A percentile compares a stretch with the other conserved stretches of the same genome.
phyloP scores from a whole-genome alignment of 2,329 filamentous ascomycete species.

The Aspergillus niger region DNA sequence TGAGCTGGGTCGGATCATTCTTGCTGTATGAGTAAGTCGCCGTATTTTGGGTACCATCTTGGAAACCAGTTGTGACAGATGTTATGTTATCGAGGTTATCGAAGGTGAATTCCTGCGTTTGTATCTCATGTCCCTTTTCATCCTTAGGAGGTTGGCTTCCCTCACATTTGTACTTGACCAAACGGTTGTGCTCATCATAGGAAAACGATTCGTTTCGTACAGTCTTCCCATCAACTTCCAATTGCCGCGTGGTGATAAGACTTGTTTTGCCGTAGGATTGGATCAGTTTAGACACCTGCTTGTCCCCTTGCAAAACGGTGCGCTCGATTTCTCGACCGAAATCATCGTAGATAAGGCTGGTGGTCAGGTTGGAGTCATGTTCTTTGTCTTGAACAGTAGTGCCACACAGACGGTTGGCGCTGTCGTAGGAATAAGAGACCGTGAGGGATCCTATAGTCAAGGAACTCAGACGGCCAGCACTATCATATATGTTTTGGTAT shows the following conservation, averaged over 20 bases:
- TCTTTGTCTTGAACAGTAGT: neutral
- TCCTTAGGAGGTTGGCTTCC: neutral
- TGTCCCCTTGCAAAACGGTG: neutral
- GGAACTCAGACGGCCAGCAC: neutral
- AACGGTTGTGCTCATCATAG: conserved; percentile 6
- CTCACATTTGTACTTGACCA: neutral
- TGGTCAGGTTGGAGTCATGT: neutral
- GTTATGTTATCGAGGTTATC: neutral
- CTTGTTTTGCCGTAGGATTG: neutral
- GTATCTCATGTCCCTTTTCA: neutral
- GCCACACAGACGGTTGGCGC: neutral
- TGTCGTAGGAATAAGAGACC: neutral
- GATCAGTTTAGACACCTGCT: neutral
- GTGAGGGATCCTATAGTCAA: neutral
- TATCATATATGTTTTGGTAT: conserved; percentile 6
- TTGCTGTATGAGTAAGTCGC: neutral
- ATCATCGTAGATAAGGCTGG: conserved; percentile 1
- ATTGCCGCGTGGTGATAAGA: neutral
- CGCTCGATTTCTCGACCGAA: conserved; percentile 5
- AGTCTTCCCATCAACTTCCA: neutral
- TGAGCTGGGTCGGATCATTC: conserved; percentile 2
- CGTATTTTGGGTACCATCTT: neutral
- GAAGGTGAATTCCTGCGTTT: neutral
- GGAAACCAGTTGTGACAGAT: neutral
- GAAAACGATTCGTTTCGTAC: neutral